phyloP scores from a whole-genome alignment of 306 rosid species.

The Aeschynomene evenia region DNA sequence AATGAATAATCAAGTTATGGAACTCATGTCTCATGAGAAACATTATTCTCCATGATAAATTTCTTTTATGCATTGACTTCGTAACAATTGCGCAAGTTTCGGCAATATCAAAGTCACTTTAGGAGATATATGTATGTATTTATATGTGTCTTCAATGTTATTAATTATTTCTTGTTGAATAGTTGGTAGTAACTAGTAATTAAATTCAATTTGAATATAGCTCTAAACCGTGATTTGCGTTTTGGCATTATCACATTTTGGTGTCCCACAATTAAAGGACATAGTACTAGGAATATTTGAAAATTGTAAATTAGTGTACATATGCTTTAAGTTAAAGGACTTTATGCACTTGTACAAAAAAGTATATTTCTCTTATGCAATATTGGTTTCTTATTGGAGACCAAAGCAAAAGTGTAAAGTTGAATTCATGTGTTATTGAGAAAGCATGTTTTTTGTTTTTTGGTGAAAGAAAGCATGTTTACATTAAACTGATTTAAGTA shows the following conservation, averaged over 20 bases:
- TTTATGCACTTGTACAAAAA: background rate
- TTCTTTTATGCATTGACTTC: background rate
- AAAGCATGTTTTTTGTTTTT: slow-evolving; percentile 18
- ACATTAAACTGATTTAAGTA: background rate
- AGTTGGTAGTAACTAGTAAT: background rate
- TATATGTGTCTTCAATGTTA: background rate
- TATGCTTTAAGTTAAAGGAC: background rate
- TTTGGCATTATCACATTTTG: slow-evolving; percentile 2
- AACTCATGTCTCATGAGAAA: background rate
- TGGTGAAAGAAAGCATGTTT: slow-evolving; percentile 12
- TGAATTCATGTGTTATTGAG: background rate
- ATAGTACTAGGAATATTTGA: background rate
- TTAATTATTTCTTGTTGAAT: no score
- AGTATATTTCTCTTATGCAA: background rate
- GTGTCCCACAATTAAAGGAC: background rate
- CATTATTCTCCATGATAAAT: background rate
- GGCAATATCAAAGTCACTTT: background rate
- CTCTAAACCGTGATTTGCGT: slow-evolving; percentile 24
- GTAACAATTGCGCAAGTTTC: slow-evolving; percentile 15
- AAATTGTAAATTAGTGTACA: background rate
- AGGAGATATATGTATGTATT: background rate
- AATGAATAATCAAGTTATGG: background rate
- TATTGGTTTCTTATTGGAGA: slow-evolving; percentile 19
- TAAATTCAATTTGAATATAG: background rate
- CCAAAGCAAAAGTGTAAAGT: slow-evolving; percentile 12